Base-by-base conservation (phyloP, 1,139 yeast genomes). In the Kodamaea alishanica region DNA sequence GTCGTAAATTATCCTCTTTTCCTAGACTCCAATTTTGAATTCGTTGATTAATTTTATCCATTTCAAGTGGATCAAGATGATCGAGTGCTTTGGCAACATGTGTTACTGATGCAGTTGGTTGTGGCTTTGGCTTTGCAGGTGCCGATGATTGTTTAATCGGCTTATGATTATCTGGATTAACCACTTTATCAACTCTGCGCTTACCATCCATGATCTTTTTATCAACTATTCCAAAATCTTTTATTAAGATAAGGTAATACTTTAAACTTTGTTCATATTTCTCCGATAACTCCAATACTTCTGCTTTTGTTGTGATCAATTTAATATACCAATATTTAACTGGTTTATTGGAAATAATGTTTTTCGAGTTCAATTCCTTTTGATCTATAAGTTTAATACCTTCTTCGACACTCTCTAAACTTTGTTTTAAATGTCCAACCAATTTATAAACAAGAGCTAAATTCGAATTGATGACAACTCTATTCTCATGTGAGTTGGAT, bases 251-350 rank as follows among this genome's bases (percentile, higher is more conserved):
- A 45, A 72, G 74, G 69, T 89, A 90, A 6, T 75, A 60, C 0
- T 63, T 67, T 29, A 86, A 67, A 0, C 97, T 83, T 6, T 75
- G 80, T 37, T 68, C 60, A 58, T 74, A 86, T 46, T 73, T 74
- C 53, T 94, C 98, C 45, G 81, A 56, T 60, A 80, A 78, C 59
- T 94, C 98, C 34, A 81, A 69, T 1, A 90, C 82, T 54, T 92
- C 97, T 0, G 97, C 97, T 50, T 79, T 77, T 45, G 85, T 78
- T 4, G 75, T 62, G 34, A 80, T 58, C 28, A 90, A 67, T 58
- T 89, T 90, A 23, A 75, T 64, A 82, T 89, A 87, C 63, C 94
- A 80, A 23, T 79, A 80, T 51, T 77, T 79, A 47, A 82, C 70
- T 0, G 76, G 60, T 55, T 84, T 88, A 6, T 73, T 78, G 4